Conservation (phyloP, 176 grass and related monocot species). For the Cenchrus americanus region DNA sequence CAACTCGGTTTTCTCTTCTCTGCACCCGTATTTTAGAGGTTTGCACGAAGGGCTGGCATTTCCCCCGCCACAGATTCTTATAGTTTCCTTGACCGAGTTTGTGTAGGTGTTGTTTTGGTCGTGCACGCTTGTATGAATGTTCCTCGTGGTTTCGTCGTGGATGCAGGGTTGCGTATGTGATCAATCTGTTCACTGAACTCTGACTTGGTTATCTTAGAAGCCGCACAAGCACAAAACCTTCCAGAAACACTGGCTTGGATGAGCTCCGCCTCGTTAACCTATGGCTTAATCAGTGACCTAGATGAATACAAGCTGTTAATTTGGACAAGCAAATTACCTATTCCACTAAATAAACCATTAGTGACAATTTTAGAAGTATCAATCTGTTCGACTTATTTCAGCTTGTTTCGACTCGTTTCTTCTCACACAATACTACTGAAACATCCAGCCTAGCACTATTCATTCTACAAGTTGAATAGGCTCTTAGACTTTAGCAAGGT, state of each 20-base stretch:
- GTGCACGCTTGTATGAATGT: not conserved
- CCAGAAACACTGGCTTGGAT: not conserved
- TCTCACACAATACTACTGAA: too few species aligned
- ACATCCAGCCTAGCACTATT: too few species aligned
- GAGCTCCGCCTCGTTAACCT: not conserved
- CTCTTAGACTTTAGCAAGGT: not conserved
- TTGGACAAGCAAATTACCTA: not conserved
- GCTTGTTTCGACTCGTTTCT: too few species aligned
- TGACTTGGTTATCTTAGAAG: conserved; percentile 26
- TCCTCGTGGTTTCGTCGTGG: not conserved
- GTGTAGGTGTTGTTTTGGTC: not conserved
- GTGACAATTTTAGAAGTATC: not conserved
- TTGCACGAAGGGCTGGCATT: conserved; percentile 13
- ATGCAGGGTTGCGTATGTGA: not conserved
- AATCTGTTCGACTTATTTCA: not conserved
- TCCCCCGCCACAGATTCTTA: not conserved
- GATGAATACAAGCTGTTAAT: not conserved
- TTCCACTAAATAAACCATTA: not conserved
- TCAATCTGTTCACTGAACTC: not conserved
- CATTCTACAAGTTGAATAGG: too few species aligned
- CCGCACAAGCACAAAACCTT: not conserved
- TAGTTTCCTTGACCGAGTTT: conserved; percentile 28
- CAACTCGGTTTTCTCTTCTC: conserved; percentile 16
- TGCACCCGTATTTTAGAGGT: not conserved
- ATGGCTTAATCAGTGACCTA: not conserved